phyloP scores from a whole-genome alignment of 208 protist genomes.

The Leishmania guyanensis region DNA sequence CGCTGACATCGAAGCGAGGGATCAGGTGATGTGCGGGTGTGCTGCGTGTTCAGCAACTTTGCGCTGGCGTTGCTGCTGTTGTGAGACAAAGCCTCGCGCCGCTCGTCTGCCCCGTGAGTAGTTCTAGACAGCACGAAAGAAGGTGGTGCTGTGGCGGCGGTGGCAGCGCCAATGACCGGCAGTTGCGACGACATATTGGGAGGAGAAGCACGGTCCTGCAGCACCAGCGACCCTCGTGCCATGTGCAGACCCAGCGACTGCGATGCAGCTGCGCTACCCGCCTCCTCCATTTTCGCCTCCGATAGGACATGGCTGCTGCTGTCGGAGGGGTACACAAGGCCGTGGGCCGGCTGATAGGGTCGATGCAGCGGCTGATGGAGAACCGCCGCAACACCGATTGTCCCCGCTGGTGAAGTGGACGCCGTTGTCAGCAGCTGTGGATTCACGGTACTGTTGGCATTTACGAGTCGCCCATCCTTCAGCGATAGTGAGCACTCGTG shows the following conservation, averaged over 20 bases:
- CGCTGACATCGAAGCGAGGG: not conserved
- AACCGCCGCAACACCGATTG: not conserved
- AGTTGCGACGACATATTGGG: not conserved
- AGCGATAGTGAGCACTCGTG: conserved; percentile 6
- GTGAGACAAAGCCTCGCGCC: not conserved
- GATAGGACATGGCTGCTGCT: not conserved
- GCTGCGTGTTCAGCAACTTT: not conserved
- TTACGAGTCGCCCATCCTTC: not conserved
- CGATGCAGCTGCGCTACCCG: not conserved
- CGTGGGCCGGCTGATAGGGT: not conserved
- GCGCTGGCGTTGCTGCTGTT: not conserved
- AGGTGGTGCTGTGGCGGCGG: not conserved
- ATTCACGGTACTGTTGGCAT: not conserved
- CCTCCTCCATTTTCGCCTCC: not conserved
- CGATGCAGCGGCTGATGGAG: not conserved
- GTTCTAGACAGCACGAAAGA: not conserved
- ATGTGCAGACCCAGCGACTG: not conserved
- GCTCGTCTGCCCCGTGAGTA: not conserved
- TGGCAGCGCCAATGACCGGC: not conserved
- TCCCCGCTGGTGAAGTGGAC: not conserved
- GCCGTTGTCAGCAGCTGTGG: not conserved
- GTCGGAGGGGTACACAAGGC: too few relatives aligned
- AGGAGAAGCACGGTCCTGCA: too few relatives aligned
- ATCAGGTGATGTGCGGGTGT: not conserved
- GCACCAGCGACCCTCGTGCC: not conserved